phyloP scores from a whole-genome alignment of 164 flowering plant genomes.

The Brasenia schreberi region DNA sequence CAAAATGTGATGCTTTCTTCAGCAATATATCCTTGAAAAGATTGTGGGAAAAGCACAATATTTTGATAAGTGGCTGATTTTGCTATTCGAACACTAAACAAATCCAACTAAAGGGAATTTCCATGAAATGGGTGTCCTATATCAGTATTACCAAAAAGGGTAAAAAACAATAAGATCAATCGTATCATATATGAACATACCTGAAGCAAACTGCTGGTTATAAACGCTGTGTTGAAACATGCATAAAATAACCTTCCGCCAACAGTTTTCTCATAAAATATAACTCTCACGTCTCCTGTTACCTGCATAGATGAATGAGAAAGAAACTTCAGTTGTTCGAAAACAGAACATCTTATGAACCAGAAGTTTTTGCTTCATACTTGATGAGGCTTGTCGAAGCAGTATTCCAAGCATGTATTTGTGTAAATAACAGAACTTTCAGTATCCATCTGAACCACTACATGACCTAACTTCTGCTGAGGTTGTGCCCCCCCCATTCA shows the following conservation, averaged over 20 bases:
- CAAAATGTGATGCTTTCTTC: neutral
- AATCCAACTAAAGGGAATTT: neutral
- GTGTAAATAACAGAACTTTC: slow-evolving; percentile 45
- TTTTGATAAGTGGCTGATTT: neutral
- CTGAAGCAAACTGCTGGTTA: slow-evolving; percentile 58
- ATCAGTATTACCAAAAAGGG: neutral
- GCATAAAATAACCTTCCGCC: slow-evolving; percentile 79
- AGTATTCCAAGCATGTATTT: slow-evolving; percentile 51
- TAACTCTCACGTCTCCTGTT: slow-evolving; percentile 60
- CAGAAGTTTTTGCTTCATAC: slow-evolving; percentile 18
- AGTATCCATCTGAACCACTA: slow-evolving; percentile 72
- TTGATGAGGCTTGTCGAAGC: slow-evolving; percentile 43
- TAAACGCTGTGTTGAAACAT: slow-evolving; percentile 76
- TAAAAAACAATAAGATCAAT: neutral
- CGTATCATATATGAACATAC: slow-evolving; percentile 15
- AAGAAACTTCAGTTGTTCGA: neutral
- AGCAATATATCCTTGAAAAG: neutral
- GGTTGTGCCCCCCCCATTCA: slow-evolving; percentile 16
- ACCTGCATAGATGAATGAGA: slow-evolving; percentile 23
- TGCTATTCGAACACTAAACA: neutral
- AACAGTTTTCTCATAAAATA: slow-evolving; percentile 57
- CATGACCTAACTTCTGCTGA: slow-evolving; percentile 17
- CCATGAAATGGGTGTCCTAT: neutral
- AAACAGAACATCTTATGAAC: neutral
- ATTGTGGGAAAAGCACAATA: neutral